These are phyloP conservation scores for Gonapodya prolifera DNA, from an alignment of 192 early-diverging fungal genomes.

Conservation along the genomic window DNA sequence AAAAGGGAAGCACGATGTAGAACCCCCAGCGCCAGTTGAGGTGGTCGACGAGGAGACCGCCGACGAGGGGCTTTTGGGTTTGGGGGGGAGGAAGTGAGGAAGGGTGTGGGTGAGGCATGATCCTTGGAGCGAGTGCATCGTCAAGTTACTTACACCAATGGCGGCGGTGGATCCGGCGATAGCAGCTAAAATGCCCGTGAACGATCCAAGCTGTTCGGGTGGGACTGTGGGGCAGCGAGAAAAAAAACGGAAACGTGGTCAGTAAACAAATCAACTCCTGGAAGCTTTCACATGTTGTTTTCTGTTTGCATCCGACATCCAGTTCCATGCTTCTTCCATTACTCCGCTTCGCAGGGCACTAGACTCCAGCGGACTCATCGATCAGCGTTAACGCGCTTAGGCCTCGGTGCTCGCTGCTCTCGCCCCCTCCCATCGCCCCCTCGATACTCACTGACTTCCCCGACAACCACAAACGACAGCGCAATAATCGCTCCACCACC, in stretches of 20 bases:
- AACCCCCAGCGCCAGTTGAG: neutral
- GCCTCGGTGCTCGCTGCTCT: no score
- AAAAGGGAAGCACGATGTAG: neutral
- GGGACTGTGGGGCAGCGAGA: neutral
- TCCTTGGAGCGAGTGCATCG: neutral
- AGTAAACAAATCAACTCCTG: neutral
- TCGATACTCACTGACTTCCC: slow-evolving; percentile 14
- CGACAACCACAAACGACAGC: slow-evolving; percentile 30
- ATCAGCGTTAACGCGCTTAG: no score
- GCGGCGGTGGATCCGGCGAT: neutral
- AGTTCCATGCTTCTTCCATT: no score
- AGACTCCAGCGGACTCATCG: no score
- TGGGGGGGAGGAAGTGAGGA: neutral
- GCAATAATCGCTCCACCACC: slow-evolving; percentile 24
- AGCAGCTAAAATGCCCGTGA: neutral
- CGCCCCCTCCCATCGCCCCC: no score
- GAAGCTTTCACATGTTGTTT: no score
- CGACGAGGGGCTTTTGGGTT: neutral
- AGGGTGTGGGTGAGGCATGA: neutral
- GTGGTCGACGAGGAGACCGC: neutral
- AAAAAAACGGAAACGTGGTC: neutral
- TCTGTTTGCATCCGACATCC: no score
- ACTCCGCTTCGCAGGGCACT: no score
- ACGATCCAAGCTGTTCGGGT: neutral
- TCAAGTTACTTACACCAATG: neutral